A percentile compares a stretch with the other conserved stretches of the same genome.
These are phyloP conservation scores for Capsicum chinense DNA, from an alignment of 257 asterid species.

Conservation along the genomic window DNA sequence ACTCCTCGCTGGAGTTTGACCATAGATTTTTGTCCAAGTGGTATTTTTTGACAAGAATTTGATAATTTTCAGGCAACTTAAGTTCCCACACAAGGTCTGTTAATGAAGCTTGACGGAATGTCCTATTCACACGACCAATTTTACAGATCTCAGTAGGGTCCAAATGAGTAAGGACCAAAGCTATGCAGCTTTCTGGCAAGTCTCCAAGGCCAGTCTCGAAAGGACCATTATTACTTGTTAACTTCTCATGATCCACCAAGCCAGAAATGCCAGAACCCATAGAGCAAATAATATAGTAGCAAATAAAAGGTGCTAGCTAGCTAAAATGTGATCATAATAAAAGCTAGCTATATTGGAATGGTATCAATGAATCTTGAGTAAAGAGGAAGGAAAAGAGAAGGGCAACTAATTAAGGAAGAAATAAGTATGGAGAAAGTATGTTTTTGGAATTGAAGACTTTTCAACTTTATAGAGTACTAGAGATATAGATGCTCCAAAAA, in stretches of 20 bases:
- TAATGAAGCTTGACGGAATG: conserved; percentile 50
- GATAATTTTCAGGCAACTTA: conserved; percentile 55
- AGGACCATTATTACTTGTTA: background rate
- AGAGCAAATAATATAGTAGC: background rate
- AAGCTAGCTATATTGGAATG: background rate
- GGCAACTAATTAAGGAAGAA: background rate
- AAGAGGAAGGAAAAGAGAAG: background rate
- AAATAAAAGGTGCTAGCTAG: conserved; percentile 3
- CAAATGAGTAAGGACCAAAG: conserved; percentile 45
- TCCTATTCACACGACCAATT: conserved; percentile 41
- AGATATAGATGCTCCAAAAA: background rate
- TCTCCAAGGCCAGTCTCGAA: conserved; percentile 41
- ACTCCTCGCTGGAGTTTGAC: background rate
- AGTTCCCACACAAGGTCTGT: conserved; percentile 57
- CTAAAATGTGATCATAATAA: background rate
- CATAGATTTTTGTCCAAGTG: background rate
- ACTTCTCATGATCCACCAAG: background rate
- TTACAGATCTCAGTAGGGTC: conserved; percentile 49
- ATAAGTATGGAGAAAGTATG: conserved; percentile 15
- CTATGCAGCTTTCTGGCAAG: conserved; percentile 63
- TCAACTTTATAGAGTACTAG: background rate
- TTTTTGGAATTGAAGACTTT: conserved; percentile 9
- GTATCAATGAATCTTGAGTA: background rate
- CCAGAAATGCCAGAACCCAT: conserved; percentile 54
- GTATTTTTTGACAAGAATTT: conserved; percentile 40